A percentile compares a stretch with the other conserved stretches of the same genome.
Conservation (phyloP, 1,284 basidiomycete species). For the Takashimella tepidaria region DNA sequence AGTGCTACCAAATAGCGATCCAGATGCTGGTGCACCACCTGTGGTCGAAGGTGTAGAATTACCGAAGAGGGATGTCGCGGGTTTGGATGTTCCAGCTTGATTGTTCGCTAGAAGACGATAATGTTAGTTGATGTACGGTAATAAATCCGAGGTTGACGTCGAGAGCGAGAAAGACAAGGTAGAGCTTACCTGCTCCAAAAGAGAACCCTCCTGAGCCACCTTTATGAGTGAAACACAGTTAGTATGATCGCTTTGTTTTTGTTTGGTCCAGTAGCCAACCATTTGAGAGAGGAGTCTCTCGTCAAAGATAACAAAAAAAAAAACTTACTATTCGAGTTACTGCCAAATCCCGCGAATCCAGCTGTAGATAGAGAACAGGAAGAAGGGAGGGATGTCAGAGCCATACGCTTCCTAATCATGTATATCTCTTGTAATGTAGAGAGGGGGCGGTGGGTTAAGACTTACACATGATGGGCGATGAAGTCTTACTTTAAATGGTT, state of each 20-base stretch:
- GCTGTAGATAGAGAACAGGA: background rate
- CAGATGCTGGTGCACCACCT: constrained; percentile 10
- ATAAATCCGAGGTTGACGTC: background rate
- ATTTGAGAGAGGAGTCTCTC: too few species aligned
- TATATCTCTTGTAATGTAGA: too few species aligned
- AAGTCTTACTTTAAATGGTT: too few species aligned
- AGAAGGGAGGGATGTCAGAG: too few species aligned
- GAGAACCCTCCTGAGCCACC: background rate
- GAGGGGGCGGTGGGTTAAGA: too few species aligned
- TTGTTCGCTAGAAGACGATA: background rate
- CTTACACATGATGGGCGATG: too few species aligned
- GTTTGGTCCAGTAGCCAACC: too few species aligned
- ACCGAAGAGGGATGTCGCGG: constrained; percentile 6
- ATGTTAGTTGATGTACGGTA: background rate
- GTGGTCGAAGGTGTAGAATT: constrained; percentile 7
- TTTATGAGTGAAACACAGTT: background rate
- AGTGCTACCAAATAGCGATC: constrained; percentile 13
- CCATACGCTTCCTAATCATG: too few species aligned
- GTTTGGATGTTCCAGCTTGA: background rate
- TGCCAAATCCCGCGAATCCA: background rate
- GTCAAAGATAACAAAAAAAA: too few species aligned
- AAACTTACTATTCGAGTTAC: background rate
- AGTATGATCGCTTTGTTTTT: too few species aligned
- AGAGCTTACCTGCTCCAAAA: background rate
- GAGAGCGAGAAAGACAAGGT: too few species aligned